These are phyloP conservation scores for Acorus gramineus DNA, from an alignment of 106 monocot genomes.

Conservation along the genomic window DNA sequence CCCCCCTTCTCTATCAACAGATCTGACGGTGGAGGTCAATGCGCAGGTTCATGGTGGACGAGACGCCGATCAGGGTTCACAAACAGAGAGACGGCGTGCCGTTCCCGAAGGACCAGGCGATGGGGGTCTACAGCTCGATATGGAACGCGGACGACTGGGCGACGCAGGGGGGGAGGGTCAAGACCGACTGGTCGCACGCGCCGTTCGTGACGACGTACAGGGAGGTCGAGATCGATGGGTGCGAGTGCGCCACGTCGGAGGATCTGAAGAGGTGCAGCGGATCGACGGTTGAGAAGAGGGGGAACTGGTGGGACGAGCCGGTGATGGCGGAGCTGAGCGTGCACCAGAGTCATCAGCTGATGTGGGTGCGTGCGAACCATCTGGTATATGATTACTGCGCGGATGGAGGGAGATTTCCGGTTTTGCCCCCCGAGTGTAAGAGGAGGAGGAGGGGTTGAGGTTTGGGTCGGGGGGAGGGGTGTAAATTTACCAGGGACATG, in stretches of 20 bases:
- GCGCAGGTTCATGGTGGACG: slow-evolving; percentile 46
- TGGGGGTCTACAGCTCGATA: slow-evolving; percentile 83
- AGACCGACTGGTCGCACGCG: slow-evolving; percentile 86
- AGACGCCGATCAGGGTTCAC: slow-evolving; percentile 62
- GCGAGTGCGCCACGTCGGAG: slow-evolving; percentile 14
- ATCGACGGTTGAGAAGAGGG: slow-evolving; percentile 13
- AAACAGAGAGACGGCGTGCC: slow-evolving; percentile 14
- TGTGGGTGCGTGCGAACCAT: slow-evolving; percentile 76
- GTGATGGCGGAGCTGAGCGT: slow-evolving; percentile 65
- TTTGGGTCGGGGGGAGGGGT: too few relatives aligned
- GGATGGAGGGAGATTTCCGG: slow-evolving; percentile 45
- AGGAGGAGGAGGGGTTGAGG: too few relatives aligned
- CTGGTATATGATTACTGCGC: slow-evolving; percentile 78
- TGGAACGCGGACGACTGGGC: slow-evolving; percentile 99
- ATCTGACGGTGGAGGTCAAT: too few relatives aligned
- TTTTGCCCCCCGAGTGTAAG: slow-evolving; percentile 45
- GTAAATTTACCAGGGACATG: too few relatives aligned
- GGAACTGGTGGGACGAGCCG: slow-evolving; percentile 57
- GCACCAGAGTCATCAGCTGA: slow-evolving; percentile 85
- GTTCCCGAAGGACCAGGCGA: slow-evolving; percentile 60
- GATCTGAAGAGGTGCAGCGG: slow-evolving; percentile 38
- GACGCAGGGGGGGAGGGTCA: slow-evolving; percentile 79
- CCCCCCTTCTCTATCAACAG: too few relatives aligned
- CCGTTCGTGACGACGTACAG: slow-evolving; percentile 67
- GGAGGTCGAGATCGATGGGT: slow-evolving; percentile 47